Percentiles rank a stretch among this genome's conserved stretches.
These are phyloP conservation scores for Podaxis sp. DNA, from an alignment of 768 basidiomycete species.

Conservation along the genomic window DNA sequence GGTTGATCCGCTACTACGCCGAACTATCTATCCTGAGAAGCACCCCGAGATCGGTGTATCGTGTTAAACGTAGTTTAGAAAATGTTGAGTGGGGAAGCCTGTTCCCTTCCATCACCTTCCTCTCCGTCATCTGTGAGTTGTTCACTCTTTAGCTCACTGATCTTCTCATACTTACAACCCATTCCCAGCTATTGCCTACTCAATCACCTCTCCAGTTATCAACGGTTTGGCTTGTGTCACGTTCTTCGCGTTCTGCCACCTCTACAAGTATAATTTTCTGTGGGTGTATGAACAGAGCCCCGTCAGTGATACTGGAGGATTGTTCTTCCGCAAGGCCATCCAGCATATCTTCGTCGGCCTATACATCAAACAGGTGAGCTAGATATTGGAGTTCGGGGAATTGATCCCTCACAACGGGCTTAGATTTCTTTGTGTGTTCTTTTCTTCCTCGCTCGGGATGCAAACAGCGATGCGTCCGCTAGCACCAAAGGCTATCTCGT, in stretches of 20 bases:
- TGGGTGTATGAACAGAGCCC: slow-evolving; percentile 73
- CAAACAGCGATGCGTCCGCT: slow-evolving; percentile 26
- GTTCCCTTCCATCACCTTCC: slow-evolving; percentile 71
- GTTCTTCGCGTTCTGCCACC: slow-evolving; percentile 80
- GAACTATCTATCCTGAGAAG: slow-evolving; percentile 85
- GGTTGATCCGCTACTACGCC: slow-evolving; percentile 83
- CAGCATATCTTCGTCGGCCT: slow-evolving; percentile 92
- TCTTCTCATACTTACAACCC: slow-evolving; percentile 21
- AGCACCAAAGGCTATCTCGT: slow-evolving; percentile 77
- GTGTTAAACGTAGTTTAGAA: slow-evolving; percentile 73
- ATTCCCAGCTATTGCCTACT: slow-evolving; percentile 66
- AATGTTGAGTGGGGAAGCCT: slow-evolving; percentile 74
- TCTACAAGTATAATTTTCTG: slow-evolving; percentile 87
- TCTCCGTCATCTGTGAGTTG: slow-evolving; percentile 62
- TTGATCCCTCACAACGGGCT: not conserved
- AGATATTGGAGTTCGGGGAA: not conserved
- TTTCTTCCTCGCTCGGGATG: slow-evolving; percentile 76
- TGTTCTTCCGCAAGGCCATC: slow-evolving; percentile 94
- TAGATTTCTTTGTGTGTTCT: slow-evolving; percentile 73
- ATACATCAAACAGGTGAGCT: slow-evolving; percentile 70
- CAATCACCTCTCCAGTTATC: slow-evolving; percentile 89
- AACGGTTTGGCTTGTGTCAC: slow-evolving; percentile 82
- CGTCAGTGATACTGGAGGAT: slow-evolving; percentile 78
- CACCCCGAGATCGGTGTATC: slow-evolving; percentile 84
- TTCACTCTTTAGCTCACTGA: slow-evolving; percentile 35